Evolutionary conservation across 257 asterid genomes (phyloP).

Genomic region (Oldenlandia corymbosa): DNA sequence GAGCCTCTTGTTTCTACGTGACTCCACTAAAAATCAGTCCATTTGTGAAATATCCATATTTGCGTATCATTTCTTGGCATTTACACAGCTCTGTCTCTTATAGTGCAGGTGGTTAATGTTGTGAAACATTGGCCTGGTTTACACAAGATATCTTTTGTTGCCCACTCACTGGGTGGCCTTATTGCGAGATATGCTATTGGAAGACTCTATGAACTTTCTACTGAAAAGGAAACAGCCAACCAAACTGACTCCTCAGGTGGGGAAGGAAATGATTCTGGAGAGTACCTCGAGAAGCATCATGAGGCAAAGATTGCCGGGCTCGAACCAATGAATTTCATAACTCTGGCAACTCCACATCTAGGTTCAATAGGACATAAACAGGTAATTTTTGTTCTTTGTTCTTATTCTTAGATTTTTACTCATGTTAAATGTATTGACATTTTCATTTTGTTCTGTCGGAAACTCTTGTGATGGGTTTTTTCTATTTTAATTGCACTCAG

Average conservation of each 20-base stretch:
- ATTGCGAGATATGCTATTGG: slow-evolving; percentile 90
- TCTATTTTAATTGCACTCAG: not conserved
- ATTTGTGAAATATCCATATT: not conserved
- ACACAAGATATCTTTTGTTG: slow-evolving; percentile 71
- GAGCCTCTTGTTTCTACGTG: slow-evolving; percentile 14
- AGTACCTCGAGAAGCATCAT: slow-evolving; percentile 21
- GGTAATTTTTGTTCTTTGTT: slow-evolving; percentile 25
- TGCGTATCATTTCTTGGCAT: slow-evolving; percentile 12
- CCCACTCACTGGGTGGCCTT: slow-evolving; percentile 96
- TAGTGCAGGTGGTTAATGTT: slow-evolving; percentile 78
- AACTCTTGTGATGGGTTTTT: not conserved
- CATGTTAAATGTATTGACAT: not conserved
- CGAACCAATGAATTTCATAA: slow-evolving; percentile 78
- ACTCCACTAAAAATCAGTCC: not conserved
- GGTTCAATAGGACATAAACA: slow-evolving; percentile 87
- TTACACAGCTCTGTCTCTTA: slow-evolving; percentile 24
- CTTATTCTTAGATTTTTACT: not conserved
- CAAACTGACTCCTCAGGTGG: slow-evolving; percentile 25
- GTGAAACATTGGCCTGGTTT: slow-evolving; percentile 68
- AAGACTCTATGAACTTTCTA: slow-evolving; percentile 40
- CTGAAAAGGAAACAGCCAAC: slow-evolving; percentile 20
- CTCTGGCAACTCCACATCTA: slow-evolving; percentile 90
- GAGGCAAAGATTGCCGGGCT: slow-evolving; percentile 61
- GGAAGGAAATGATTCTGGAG: slow-evolving; percentile 23
- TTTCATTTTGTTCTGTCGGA: not conserved